phyloP scores from a whole-genome alignment of 352 stramenopile genomes.

The Elongisporangium undulatum region DNA sequence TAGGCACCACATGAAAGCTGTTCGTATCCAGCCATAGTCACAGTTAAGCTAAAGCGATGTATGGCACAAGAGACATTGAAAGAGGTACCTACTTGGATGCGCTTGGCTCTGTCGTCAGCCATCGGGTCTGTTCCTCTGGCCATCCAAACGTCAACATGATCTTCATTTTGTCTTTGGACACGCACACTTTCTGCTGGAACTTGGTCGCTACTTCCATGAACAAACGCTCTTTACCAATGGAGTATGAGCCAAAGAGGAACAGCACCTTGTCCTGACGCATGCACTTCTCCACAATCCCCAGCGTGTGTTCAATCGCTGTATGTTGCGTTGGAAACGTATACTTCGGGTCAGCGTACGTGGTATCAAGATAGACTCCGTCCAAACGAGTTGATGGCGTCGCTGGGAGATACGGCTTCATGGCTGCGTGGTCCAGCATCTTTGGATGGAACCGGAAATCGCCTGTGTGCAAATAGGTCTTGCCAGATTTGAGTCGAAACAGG shows the following conservation, averaged over 20 bases:
- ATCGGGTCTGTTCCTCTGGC: slow-evolving; percentile 65
- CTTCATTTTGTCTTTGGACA: slow-evolving; percentile 71
- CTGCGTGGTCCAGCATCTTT: slow-evolving; percentile 62
- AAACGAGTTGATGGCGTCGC: slow-evolving; percentile 25
- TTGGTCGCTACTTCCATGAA: slow-evolving; percentile 92
- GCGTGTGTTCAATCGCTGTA: slow-evolving; percentile 48
- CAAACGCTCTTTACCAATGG: slow-evolving; percentile 96
- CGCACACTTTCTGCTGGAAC: slow-evolving; percentile 66
- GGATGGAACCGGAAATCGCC: slow-evolving; percentile 81
- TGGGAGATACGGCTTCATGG: slow-evolving; percentile 43
- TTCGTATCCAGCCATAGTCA: slow-evolving; percentile 6
- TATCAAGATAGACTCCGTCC: slow-evolving; percentile 94
- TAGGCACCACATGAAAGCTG: slow-evolving; percentile 91
- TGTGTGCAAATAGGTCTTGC: slow-evolving; percentile 91
- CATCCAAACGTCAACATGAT: slow-evolving; percentile 89
- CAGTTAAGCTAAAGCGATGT: slow-evolving; percentile 2
- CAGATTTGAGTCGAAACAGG: slow-evolving; percentile 85
- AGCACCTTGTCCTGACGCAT: slow-evolving; percentile 68
- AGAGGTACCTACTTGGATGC: slow-evolving; percentile 56
- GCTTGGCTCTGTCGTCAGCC: slow-evolving; percentile 83
- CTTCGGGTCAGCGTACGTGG: slow-evolving; percentile 95
- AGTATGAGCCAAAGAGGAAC: slow-evolving; percentile 96
- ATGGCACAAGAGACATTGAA: not conserved
- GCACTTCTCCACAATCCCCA: slow-evolving; percentile 60
- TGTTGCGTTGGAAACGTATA: slow-evolving; percentile 93